Evolutionary conservation across 495 filamentous ascomycete species (phyloP), one percentile per base, ranked within the genome.

Genomic region (Aspergillus homomorphus): DNA sequence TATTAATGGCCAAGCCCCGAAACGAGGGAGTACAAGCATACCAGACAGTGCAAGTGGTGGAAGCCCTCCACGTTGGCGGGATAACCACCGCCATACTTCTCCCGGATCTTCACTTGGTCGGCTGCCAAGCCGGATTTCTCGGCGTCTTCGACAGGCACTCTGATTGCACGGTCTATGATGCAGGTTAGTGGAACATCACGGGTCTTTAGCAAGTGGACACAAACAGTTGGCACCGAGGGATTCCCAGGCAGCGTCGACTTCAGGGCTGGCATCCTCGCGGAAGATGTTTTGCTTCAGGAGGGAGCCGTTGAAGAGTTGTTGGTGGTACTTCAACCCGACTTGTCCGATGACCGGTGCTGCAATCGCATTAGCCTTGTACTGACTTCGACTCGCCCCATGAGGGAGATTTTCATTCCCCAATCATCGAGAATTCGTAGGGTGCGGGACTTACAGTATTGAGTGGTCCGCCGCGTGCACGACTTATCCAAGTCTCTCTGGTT

Each of bases 191-290:
- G 15, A n/a, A n/a, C n/a, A n/a, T n/a, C n/a, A 53, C n/a, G 6
- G 1, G 45, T 4, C 16, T n/a, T n/a, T n/a, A 46, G 1, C 48
- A 24, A 14, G 12, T 4, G 0, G 30, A 14, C 14, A 62, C 69
- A 52, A 51, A 81, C 79, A 84, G 45, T 83, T 72, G 0, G 77
- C 69, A 3, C 83, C 83, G 0, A 86, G 61, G 2, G 79, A 72
- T 30, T 74, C 73, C 83, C 83, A 86, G 4, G 82, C 82, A 2
- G 74, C 80, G 62, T 86, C 83, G 2, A 84, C 80, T 54, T 82
- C 80, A 0, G 80, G 78, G 18, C 77, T 72, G 0, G 77, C 79
- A 41, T 72, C 57, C 52, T 77, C 71, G 14, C 82, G 79, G 62
- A 77, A 86, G 22, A 77, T 68, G 46, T 81, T 80, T 52, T 82